Evolutionary conservation across 805 yeast species (phyloP).

Genomic region (Nakazawaea sp.): DNA sequence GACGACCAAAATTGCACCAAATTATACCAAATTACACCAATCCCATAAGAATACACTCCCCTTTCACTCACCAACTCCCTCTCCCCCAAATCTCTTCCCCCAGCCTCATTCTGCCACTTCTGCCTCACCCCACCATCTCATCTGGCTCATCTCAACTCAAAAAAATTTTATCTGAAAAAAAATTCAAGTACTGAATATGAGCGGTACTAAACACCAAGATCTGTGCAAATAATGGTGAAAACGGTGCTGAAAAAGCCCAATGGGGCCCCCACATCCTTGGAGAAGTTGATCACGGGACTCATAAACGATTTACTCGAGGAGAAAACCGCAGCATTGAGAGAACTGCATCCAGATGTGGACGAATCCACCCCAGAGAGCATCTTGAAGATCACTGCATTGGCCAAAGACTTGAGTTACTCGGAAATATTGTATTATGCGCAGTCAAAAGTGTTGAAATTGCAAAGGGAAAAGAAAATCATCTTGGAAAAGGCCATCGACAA

Average conservation of each 20-base stretch:
- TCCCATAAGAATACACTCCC: too few relatives aligned
- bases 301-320: constrained; percentile 55
- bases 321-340: constrained; percentile 38
- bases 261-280: constrained; percentile 30
- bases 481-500: constrained; percentile 60
- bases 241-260: constrained; percentile 16
- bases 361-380: constrained; percentile 27
- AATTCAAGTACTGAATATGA: too few relatives aligned
- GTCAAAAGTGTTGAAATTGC: constrained; percentile 56
- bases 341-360: constrained; percentile 22
- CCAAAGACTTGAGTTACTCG: constrained; percentile 44
- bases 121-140: too few relatives aligned
- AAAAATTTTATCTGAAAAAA: too few relatives aligned
- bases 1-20: too few relatives aligned
- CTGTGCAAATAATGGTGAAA: constrained; percentile 20
- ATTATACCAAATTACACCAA: too few relatives aligned
- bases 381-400: constrained; percentile 39
- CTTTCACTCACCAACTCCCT: too few relatives aligned
- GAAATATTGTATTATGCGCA: constrained; percentile 58
- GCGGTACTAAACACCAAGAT: too few relatives aligned
- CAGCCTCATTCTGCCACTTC: too few relatives aligned
- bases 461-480: constrained; percentile 59
- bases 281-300: constrained; percentile 48
- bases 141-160: too few relatives aligned
- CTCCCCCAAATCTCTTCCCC: too few relatives aligned